Conservation (phyloP, 352 stramenopile species). For the Pythium inflatum region DNA sequence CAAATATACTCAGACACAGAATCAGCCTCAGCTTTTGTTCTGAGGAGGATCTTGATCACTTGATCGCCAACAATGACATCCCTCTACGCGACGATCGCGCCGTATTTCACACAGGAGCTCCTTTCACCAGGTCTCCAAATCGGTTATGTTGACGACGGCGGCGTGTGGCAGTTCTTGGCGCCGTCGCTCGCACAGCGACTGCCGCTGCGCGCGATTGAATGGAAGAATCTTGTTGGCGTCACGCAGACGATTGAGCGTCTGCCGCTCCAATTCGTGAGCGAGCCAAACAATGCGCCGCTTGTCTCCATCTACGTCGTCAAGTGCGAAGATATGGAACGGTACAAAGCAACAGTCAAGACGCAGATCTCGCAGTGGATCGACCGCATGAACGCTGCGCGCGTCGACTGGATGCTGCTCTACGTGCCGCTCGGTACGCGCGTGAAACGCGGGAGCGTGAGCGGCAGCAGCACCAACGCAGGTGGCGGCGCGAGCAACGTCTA, state of each 20-base stretch:
- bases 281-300: conserved; percentile 42
- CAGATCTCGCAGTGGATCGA: conserved; percentile 68
- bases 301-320: conserved; percentile 82
- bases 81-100: conserved; percentile 69
- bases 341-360: conserved; percentile 56
- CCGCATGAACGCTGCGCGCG: conserved; percentile 60
- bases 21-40: no score
- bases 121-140: conserved; percentile 69
- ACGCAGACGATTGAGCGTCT: conserved; percentile 73
- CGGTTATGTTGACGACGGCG: conserved; percentile 69
- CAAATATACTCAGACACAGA: no score
- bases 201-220: conserved; percentile 78
- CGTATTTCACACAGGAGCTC: conserved; percentile 74
- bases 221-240: conserved; percentile 78
- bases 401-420: conserved; percentile 85
- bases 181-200: conserved; percentile 64
- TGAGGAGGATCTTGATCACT: no score
- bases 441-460: conserved; percentile 37
- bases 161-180: conserved; percentile 82
- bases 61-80: conserved; percentile 62
- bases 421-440: conserved; percentile 80
- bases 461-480: not conserved
- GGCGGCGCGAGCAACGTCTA: conserved; percentile 42
- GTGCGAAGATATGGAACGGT: conserved; percentile 82
- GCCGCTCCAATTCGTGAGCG: conserved; percentile 56